These are phyloP conservation scores for Trichoderma afroharzianum DNA, from an alignment of 2,329 filamentous ascomycete genomes.

Conservation along the genomic window DNA sequence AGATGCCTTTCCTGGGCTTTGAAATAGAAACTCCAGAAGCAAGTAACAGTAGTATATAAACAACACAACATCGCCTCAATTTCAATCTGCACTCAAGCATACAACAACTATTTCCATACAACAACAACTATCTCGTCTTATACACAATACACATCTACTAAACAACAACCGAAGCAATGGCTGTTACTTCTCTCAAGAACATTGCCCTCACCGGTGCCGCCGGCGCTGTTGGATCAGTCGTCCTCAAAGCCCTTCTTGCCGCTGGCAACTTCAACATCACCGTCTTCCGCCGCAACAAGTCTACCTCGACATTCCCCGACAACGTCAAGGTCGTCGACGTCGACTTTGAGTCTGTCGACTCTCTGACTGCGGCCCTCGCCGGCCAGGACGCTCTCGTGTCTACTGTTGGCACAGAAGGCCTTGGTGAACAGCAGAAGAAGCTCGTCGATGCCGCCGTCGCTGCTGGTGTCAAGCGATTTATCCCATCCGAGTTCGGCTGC, in stretches of 20 bases:
- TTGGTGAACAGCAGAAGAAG: slow-evolving; percentile 33
- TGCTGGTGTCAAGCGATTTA: slow-evolving; percentile 58
- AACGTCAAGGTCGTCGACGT: slow-evolving; percentile 32
- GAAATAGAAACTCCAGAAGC: neutral
- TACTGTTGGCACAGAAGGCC: slow-evolving; percentile 32
- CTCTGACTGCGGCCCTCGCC: slow-evolving; percentile 48
- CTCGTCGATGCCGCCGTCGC: slow-evolving; percentile 57
- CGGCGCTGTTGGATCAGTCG: slow-evolving; percentile 32
- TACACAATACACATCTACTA: neutral
- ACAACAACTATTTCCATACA: neutral
- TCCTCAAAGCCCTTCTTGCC: slow-evolving; percentile 31
- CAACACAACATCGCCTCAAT: neutral
- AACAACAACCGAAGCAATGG: slow-evolving; percentile 23
- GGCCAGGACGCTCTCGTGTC: slow-evolving; percentile 56
- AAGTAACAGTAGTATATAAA: neutral
- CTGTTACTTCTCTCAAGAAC: slow-evolving; percentile 33
- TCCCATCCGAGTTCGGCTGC: slow-evolving; percentile 56
- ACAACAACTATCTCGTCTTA: neutral
- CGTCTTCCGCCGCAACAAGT: slow-evolving; percentile 38
- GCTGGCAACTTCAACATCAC: slow-evolving; percentile 35
- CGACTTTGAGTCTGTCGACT: slow-evolving; percentile 41
- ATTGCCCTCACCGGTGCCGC: slow-evolving; percentile 37
- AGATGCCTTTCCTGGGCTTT: neutral
- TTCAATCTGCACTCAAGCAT: neutral
- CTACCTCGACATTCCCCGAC: slow-evolving; percentile 33